Base-by-base conservation (phyloP, 768 basidiomycete genomes). In the Tulasnella sp. region DNA sequence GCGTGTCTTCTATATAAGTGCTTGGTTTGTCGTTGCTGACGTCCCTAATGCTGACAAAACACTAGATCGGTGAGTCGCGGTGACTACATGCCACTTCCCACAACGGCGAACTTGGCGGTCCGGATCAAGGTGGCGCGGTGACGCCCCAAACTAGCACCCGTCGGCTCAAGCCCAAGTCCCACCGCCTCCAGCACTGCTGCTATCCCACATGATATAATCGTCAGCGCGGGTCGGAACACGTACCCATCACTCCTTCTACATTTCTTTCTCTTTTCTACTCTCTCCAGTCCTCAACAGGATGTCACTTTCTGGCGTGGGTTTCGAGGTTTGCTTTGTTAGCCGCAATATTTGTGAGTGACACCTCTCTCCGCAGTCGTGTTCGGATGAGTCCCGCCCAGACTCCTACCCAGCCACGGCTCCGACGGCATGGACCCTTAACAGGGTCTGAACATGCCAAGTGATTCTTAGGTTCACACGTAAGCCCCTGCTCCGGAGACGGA, bases 371-470 rank as follows among this genome's bases (percentile, higher is more conserved):
- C 42, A 60, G 64, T 69, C 64, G 20, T 69, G 31, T 28, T 69
- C 64, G 64, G 64, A 69, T 69, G 64, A 69, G 64, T 69, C 64
- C 64, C 64, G 34, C n/a, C n/a, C n/a, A n/a, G n/a, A n/a, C n/a
- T n/a, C n/a, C n/a, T n/a, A n/a, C n/a, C n/a, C n/a, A n/a, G n/a
- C n/a, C n/a, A n/a, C n/a, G n/a, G n/a, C n/a, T n/a, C n/a, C n/a
- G n/a, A n/a, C n/a, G n/a, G n/a, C n/a, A n/a, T n/a, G n/a, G n/a
- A n/a, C n/a, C n/a, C n/a, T n/a, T n/a, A n/a, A n/a, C n/a, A n/a
- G n/a, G n/a, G n/a, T n/a, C n/a, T n/a, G n/a, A n/a, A n/a, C n/a
- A n/a, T n/a, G n/a, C n/a, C n/a, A n/a, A n/a, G n/a, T n/a, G n/a
- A n/a, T n/a, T n/a, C n/a, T n/a, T n/a, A n/a, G n/a, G n/a, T n/a